phyloP scores from a whole-genome alignment of 1,284 basidiomycete genomes.

The Boletus sp. region DNA sequence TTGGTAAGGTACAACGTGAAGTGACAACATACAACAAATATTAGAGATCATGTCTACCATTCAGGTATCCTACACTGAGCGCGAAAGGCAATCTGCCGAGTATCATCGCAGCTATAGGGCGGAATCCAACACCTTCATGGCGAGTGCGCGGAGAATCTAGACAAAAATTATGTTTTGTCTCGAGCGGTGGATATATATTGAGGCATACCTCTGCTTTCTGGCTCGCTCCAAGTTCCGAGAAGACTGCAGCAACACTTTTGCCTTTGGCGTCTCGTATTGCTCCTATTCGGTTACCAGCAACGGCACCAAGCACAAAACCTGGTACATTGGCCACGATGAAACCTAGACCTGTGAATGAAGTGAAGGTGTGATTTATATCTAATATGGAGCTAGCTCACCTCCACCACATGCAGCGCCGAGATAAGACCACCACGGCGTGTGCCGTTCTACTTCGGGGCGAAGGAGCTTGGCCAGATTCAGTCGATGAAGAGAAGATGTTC shows the following conservation, averaged over 20 bases:
- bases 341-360: conserved; percentile 57
- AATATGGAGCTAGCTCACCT: conserved; percentile 17
- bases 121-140: conserved; percentile 85
- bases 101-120: conserved; percentile 36
- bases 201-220: conserved; percentile 82
- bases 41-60: neutral
- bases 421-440: conserved; percentile 73
- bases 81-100: neutral
- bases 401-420: conserved; percentile 66
- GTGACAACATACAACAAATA: neutral
- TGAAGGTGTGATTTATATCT: conserved; percentile 8
- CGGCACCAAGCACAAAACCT: conserved; percentile 74
- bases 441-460: conserved; percentile 73
- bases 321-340: conserved; percentile 90
- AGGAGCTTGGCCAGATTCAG: conserved; percentile 50
- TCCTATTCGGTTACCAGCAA: conserved; percentile 83
- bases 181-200: neutral
- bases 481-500: neutral
- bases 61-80: conserved; percentile 7
- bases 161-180: conserved; percentile 17
- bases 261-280: conserved; percentile 91
- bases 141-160: conserved; percentile 84
- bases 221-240: conserved; percentile 69
- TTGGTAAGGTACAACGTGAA: neutral
- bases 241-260: conserved; percentile 90